A percentile compares a stretch with the other conserved stretches of the same genome.
Evolutionary conservation across 176 grass and related monocot species (phyloP).

Genomic region (Aegilops umbellulata): DNA sequence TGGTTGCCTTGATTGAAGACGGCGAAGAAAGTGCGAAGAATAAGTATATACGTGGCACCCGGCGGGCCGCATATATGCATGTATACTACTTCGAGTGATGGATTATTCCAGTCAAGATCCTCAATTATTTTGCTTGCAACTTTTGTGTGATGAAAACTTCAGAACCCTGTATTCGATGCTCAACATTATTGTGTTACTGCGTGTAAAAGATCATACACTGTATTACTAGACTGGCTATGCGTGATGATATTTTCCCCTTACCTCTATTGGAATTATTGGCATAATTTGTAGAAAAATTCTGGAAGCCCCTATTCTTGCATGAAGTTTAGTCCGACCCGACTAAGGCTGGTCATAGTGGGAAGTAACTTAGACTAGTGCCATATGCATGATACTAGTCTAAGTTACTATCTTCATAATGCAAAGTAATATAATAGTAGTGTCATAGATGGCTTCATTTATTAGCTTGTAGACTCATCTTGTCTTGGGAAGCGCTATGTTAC

Average conservation of each 20-base stretch:
- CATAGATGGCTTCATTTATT: too few species aligned
- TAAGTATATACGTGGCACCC: neutral
- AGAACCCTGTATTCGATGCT: neutral
- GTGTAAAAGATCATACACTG: neutral
- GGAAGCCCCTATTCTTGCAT: too few species aligned
- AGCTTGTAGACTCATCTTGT: too few species aligned
- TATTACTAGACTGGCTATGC: neutral
- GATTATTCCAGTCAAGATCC: neutral
- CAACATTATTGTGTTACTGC: neutral
- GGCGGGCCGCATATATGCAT: neutral
- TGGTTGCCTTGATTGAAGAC: slow-evolving; percentile 65
- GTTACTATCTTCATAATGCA: too few species aligned
- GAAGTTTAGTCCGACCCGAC: too few species aligned
- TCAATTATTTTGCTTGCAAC: slow-evolving; percentile 11
- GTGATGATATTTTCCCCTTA: neutral
- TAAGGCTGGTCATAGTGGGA: too few species aligned
- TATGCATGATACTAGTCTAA: too few species aligned
- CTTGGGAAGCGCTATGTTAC: too few species aligned
- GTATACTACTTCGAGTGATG: slow-evolving; percentile 6
- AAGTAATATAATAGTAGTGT: too few species aligned
- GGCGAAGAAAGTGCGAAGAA: slow-evolving; percentile 16
- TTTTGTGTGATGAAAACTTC: neutral
- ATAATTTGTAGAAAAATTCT: too few species aligned
- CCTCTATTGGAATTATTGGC: neutral
- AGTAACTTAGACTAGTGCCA: too few species aligned